A percentile compares a stretch with the other conserved stretches of the same genome.
Evolutionary conservation across 331 rosid species (phyloP).

Genomic region (Phaseolus coccineus): DNA sequence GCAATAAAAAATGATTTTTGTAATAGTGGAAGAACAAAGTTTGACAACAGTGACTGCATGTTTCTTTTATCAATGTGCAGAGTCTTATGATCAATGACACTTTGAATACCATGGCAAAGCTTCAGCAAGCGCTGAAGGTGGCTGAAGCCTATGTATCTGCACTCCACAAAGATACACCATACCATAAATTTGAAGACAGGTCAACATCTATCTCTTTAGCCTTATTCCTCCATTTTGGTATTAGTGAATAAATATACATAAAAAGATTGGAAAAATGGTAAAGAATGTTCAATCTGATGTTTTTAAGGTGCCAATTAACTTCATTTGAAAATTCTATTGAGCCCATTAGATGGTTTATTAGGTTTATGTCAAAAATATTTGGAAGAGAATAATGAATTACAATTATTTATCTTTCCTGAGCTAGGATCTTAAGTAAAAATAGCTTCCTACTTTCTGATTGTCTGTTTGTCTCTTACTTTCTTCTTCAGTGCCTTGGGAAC

Average conservation of each 20-base stretch:
- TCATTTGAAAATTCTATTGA: constrained; percentile 2
- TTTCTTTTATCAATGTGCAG: constrained; percentile 53
- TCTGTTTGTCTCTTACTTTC: not conserved
- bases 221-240: constrained; percentile 17
- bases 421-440: constrained; percentile 1
- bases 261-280: not conserved
- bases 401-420: not conserved
- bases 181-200: constrained; percentile 71
- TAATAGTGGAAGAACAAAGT: not conserved
- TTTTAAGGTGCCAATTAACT: not conserved
- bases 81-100: constrained; percentile 76
- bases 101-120: constrained; percentile 65
- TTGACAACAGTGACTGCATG: not conserved
- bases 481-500: constrained; percentile 1
- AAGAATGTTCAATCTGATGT: constrained; percentile 1
- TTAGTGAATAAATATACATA: not conserved
- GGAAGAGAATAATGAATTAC: not conserved
- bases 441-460: not conserved
- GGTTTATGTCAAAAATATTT: not conserved
- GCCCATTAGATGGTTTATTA: not conserved
- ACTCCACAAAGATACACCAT: constrained; percentile 67
- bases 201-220: constrained; percentile 34
- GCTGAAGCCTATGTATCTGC: constrained; percentile 67
- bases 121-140: constrained; percentile 66
- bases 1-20: not conserved